phyloP scores from a whole-genome alignment of 1,139 yeast species.

The Debaryomyces udenii region DNA sequence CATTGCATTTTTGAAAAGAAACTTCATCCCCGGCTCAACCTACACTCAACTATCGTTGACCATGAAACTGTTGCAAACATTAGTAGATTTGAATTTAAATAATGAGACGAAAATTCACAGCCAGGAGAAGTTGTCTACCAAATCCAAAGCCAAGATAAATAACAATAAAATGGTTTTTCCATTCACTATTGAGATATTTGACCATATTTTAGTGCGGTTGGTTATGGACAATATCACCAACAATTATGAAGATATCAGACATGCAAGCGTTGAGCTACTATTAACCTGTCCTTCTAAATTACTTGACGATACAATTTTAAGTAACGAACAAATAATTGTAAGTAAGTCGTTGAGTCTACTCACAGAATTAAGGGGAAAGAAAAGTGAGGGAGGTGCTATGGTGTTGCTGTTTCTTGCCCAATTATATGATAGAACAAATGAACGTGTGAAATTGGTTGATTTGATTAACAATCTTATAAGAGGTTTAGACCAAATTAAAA shows the following conservation, averaged over 20 bases:
- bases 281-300: conserved; percentile 47
- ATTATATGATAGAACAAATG: conserved; percentile 20
- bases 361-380: conserved; percentile 63
- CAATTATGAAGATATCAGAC: conserved; percentile 77
- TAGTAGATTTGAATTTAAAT: conserved; percentile 64
- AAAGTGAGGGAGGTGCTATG: conserved; percentile 82
- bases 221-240: conserved; percentile 65
- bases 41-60: conserved; percentile 64
- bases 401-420: conserved; percentile 53
- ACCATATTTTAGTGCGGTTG: conserved; percentile 38
- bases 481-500: conserved; percentile 21
- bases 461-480: conserved; percentile 36
- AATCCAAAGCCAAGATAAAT: conserved; percentile 11
- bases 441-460: conserved; percentile 19
- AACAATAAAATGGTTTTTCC: conserved; percentile 10
- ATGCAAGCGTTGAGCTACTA: conserved; percentile 51
- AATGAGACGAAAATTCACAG: conserved; percentile 26
- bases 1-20: conserved; percentile 38
- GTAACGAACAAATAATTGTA: conserved; percentile 24
- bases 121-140: conserved; percentile 6
- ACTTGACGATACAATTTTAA: conserved; percentile 5
- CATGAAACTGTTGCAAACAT: conserved; percentile 47
- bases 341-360: conserved; percentile 48
- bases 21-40: conserved; percentile 66
- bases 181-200: conserved; percentile 9